Conservation (phyloP, 176 grass and related monocot genomes). For the Cymbopogon citratus region DNA sequence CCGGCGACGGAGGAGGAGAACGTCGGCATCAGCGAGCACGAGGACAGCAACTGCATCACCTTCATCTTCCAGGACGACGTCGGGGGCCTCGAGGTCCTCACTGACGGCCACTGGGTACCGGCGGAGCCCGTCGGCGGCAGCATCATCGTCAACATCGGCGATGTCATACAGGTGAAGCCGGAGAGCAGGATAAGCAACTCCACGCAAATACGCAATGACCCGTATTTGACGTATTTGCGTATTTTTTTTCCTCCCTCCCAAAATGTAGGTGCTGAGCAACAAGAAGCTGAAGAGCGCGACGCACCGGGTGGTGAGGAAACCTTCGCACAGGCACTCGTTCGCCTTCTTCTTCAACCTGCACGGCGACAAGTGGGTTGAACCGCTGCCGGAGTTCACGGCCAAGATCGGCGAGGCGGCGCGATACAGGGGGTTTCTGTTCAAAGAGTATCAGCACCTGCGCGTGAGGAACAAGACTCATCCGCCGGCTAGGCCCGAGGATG, state of each 20-base stretch:
- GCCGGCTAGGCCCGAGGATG: slow-evolving; percentile 13
- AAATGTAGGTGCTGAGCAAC: too few relatives aligned
- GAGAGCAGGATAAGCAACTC: too few relatives aligned
- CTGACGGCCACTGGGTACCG: too few relatives aligned
- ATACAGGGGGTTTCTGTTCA: slow-evolving; percentile 30
- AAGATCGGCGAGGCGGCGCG: slow-evolving; percentile 21
- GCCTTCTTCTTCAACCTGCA: slow-evolving; percentile 28
- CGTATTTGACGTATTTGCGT: too few relatives aligned
- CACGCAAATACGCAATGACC: too few relatives aligned
- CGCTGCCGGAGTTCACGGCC: slow-evolving; percentile 28
- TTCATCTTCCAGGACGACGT: too few relatives aligned
- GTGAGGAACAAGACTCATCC: slow-evolving; percentile 44
- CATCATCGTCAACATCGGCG: too few relatives aligned
- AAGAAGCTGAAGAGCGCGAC: neutral
- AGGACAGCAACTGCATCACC: too few relatives aligned
- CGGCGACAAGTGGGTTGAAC: slow-evolving; percentile 36
- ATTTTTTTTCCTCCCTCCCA: too few relatives aligned
- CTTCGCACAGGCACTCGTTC: slow-evolving; percentile 31
- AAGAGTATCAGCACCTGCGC: slow-evolving; percentile 22
- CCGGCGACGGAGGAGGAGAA: slow-evolving; percentile 27
- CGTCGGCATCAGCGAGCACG: neutral
- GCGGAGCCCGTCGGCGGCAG: too few relatives aligned
- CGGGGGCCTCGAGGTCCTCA: too few relatives aligned
- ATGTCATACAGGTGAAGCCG: too few relatives aligned
- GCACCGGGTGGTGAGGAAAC: slow-evolving; percentile 40